Conservation (phyloP, 805 yeast genomes). For the Cyberlindnera galapagoensis region DNA sequence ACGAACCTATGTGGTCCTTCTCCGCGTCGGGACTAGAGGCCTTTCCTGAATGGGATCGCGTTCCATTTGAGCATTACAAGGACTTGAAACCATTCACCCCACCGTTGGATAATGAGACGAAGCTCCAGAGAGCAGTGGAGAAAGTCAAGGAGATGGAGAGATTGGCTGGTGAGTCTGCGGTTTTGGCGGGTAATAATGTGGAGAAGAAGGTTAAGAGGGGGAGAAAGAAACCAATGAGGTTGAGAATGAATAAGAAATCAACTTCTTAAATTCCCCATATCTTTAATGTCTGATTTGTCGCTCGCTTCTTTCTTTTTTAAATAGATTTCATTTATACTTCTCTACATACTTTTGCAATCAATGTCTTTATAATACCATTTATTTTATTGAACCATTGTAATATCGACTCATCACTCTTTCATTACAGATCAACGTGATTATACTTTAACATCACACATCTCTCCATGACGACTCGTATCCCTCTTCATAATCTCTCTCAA, state of each 20-base stretch:
- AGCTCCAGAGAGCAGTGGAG: conserved; percentile 3
- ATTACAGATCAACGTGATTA: neutral
- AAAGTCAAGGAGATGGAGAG: conserved; percentile 3
- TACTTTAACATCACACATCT: conserved; percentile 35
- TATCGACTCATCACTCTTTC: too few relatives aligned
- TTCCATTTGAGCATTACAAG: conserved; percentile 9
- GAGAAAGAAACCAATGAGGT: conserved; percentile 10
- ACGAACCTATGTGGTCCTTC: conserved; percentile 27
- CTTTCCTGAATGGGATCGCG: conserved; percentile 27
- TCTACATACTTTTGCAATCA: neutral
- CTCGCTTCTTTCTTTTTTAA: conserved; percentile 69
- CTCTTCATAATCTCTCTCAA: conserved; percentile 82
- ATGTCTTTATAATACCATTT: conserved; percentile 1
- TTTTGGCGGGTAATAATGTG: neutral
- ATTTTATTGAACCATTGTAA: neutral
- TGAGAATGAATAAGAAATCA: conserved; percentile 6
- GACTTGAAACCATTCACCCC: conserved; percentile 29
- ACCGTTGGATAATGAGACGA: conserved; percentile 17
- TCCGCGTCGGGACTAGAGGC: conserved; percentile 31
- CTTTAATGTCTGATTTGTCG: conserved; percentile 42
- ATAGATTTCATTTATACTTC: too few relatives aligned
- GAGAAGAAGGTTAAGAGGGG: conserved; percentile 8
- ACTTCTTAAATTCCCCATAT: conserved; percentile 24
- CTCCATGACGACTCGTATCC: conserved; percentile 56
- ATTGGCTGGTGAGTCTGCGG: neutral